phyloP scores from a whole-genome alignment of 495 filamentous ascomycete species.

The Opeltia flavorubescens region DNA sequence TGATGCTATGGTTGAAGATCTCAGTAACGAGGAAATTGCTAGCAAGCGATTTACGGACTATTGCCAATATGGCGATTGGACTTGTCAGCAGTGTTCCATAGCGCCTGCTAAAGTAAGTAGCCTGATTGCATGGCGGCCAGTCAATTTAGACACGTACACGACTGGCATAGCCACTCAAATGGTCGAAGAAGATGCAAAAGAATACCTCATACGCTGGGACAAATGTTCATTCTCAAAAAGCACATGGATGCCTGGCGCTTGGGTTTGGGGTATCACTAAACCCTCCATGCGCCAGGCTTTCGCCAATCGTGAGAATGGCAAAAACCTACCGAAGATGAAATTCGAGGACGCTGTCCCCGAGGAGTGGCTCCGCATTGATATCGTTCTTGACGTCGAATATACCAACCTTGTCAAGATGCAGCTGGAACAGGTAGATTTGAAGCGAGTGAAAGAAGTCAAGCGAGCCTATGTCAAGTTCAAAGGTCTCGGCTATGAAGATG shows the following conservation, averaged over 20 bases:
- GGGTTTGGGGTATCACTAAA: slow-evolving; percentile 67
- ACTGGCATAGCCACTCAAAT: slow-evolving; percentile 35
- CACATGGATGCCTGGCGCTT: slow-evolving; percentile 74
- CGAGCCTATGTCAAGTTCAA: slow-evolving; percentile 78
- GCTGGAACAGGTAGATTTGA: slow-evolving; percentile 45
- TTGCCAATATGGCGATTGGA: slow-evolving; percentile 39
- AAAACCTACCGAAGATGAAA: slow-evolving; percentile 50
- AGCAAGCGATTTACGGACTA: slow-evolving; percentile 47
- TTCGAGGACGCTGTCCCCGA: slow-evolving; percentile 71
- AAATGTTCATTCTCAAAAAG: slow-evolving; percentile 62
- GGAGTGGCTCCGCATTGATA: slow-evolving; percentile 72
- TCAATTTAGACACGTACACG: slow-evolving; percentile 32
- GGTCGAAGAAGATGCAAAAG: slow-evolving; percentile 55
- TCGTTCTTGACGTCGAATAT: slow-evolving; percentile 69
- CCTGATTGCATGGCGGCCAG: slow-evolving; percentile 78
- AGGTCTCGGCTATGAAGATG: slow-evolving; percentile 86
- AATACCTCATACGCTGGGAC: slow-evolving; percentile 87
- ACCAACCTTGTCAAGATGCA: slow-evolving; percentile 32
- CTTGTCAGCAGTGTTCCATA: slow-evolving; percentile 57
- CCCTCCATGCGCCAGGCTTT: slow-evolving; percentile 58
- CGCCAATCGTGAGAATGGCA: slow-evolving; percentile 46
- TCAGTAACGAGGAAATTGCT: slow-evolving; percentile 25
- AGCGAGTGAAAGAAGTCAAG: slow-evolving; percentile 50
- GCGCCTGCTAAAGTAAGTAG: slow-evolving; percentile 45
- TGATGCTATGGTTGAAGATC: slow-evolving; percentile 25